A percentile compares a stretch with the other conserved stretches of the same genome.
phyloP scores from a whole-genome alignment of 2,329 filamentous ascomycete genomes.

The Phyllosticta capitalensis region DNA sequence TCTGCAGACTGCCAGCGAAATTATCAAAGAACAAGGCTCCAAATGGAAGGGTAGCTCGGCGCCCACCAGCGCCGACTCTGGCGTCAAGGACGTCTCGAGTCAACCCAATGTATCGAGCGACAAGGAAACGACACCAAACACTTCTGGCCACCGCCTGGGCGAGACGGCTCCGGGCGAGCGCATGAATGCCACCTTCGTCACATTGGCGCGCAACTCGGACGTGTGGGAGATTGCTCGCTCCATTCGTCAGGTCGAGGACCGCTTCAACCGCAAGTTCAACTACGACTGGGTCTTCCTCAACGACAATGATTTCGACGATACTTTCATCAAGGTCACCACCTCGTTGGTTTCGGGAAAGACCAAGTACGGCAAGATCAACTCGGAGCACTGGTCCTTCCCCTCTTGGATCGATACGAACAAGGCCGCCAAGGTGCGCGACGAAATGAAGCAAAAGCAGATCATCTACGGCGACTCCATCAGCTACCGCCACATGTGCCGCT shows the following conservation, averaged over 20 bases:
- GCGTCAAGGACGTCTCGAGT: background rate
- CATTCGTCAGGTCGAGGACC: conserved; percentile 92
- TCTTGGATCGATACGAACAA: conserved; percentile 92
- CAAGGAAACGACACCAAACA: conserved; percentile 24
- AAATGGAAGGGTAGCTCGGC: conserved; percentile 12
- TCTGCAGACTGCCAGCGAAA: conserved; percentile 23
- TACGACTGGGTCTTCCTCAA: conserved; percentile 99
- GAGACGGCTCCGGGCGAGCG: conserved; percentile 55
- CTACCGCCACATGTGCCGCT: conserved; percentile 99
- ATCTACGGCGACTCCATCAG: conserved; percentile 97
- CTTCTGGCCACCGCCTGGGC: conserved; percentile 22
- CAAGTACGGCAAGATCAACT: conserved; percentile 78
- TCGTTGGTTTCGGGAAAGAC: conserved; percentile 89
- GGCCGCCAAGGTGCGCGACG: conserved; percentile 79
- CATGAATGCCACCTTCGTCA: conserved; percentile 97
- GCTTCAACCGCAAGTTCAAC: conserved; percentile 93
- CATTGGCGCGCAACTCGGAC: conserved; percentile 83
- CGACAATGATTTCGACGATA: conserved; percentile 84
- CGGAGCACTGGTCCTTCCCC: conserved; percentile 96
- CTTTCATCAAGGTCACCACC: conserved; percentile 85
- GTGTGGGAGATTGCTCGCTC: conserved; percentile 95
- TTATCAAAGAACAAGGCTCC: conserved; percentile 22
- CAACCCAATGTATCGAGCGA: background rate
- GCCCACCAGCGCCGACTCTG: conserved; percentile 2
- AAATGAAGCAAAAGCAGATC: conserved; percentile 90